A percentile compares a stretch with the other conserved stretches of the same genome.
Evolutionary conservation across 2,329 filamentous ascomycete genomes (phyloP).

Genomic region (Thielaviopsis euricoi): DNA sequence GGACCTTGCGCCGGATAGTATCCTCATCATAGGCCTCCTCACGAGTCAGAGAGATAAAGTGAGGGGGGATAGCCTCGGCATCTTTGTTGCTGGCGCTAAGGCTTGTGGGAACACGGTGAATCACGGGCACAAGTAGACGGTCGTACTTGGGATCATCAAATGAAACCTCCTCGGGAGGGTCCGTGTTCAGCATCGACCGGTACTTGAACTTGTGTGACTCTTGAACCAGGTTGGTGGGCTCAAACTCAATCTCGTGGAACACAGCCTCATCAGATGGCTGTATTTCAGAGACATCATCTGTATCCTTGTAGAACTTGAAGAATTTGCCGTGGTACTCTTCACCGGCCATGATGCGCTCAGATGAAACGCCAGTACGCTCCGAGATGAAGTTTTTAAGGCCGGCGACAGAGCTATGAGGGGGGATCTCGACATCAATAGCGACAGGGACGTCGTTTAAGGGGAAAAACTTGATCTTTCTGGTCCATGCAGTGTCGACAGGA

Average conservation of each 20-base stretch:
- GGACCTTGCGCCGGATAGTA: slow-evolving; percentile 59
- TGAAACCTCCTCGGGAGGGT: slow-evolving; percentile 29
- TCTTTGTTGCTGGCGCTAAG: slow-evolving; percentile 17
- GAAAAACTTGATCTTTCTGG: slow-evolving; percentile 56
- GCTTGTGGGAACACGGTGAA: slow-evolving; percentile 36
- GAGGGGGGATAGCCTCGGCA: slow-evolving; percentile 29
- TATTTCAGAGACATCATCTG: slow-evolving; percentile 52
- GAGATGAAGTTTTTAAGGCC: slow-evolving; percentile 54
- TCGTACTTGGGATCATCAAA: slow-evolving; percentile 49
- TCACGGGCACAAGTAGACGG: slow-evolving; percentile 51
- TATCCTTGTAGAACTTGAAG: slow-evolving; percentile 71
- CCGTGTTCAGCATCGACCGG: slow-evolving; percentile 34
- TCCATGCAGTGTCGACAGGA: slow-evolving; percentile 73
- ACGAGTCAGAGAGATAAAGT: slow-evolving; percentile 59
- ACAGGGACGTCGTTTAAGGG: slow-evolving; percentile 58
- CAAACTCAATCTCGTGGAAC: slow-evolving; percentile 59
- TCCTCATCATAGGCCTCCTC: slow-evolving; percentile 55
- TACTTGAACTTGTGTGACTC: slow-evolving; percentile 27
- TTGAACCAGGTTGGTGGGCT: slow-evolving; percentile 59
- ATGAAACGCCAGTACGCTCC: slow-evolving; percentile 46
- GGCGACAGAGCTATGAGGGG: slow-evolving; percentile 56
- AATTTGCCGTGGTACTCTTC: slow-evolving; percentile 76
- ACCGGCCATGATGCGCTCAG: slow-evolving; percentile 54
- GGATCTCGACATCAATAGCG: slow-evolving; percentile 60
- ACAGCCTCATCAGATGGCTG: slow-evolving; percentile 46